Conservation (phyloP, 805 yeast genomes). For the Lachancea sp. region DNA sequence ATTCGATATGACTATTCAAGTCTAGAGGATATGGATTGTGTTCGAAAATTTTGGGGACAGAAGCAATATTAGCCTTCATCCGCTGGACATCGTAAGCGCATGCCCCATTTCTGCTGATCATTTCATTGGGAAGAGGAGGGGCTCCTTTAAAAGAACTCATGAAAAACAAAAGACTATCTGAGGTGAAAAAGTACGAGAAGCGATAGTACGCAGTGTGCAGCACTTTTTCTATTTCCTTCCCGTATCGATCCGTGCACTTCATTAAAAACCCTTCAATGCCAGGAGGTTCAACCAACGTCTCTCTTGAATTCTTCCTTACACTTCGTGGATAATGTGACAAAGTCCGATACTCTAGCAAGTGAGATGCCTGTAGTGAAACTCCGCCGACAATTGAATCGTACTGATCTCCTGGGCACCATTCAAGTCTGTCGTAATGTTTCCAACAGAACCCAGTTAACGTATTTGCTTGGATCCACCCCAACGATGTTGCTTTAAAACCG, state of each 20-base stretch:
- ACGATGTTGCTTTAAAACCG: constrained; percentile 22
- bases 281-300: constrained; percentile 46
- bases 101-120: constrained; percentile 20
- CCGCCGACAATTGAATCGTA: constrained; percentile 39
- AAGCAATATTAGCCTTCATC: constrained; percentile 15
- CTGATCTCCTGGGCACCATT: constrained; percentile 51
- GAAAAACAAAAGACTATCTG: constrained; percentile 55
- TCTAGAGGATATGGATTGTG: constrained; percentile 52
- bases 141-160: constrained; percentile 47
- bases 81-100: constrained; percentile 24
- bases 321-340: constrained; percentile 36
- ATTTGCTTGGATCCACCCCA: constrained; percentile 22
- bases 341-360: constrained; percentile 56
- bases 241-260: constrained; percentile 47
- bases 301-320: constrained; percentile 18
- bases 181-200: constrained; percentile 57
- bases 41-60: constrained; percentile 37
- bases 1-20: constrained; percentile 45
- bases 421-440: constrained; percentile 67
- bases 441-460: constrained; percentile 48
- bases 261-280: constrained; percentile 80
- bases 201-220: constrained; percentile 42
- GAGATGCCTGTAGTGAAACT: constrained; percentile 40
- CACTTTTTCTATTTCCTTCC: constrained; percentile 31
- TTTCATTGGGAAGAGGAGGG: constrained; percentile 50